phyloP scores from a whole-genome alignment of 2,329 filamentous ascomycete species.

The Albophoma yamanashiensis region DNA sequence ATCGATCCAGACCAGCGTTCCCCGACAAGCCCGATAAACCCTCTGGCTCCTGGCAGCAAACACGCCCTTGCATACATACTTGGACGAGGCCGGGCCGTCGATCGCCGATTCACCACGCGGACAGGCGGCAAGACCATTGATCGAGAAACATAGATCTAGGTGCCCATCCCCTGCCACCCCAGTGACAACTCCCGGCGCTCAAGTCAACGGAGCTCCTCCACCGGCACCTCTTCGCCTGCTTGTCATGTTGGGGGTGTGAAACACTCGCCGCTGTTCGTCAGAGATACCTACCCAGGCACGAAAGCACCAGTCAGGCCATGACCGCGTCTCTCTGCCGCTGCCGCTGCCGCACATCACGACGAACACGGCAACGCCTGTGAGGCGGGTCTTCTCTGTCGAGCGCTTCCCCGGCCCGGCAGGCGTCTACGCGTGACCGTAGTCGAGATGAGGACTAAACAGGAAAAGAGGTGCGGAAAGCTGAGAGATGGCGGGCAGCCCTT shows the following conservation, averaged over 20 bases:
- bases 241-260: background rate
- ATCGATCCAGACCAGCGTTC: background rate
- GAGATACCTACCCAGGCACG: background rate
- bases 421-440: background rate
- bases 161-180: background rate
- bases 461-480: background rate
- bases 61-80: background rate
- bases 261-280: background rate
- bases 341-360: background rate
- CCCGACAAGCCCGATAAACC: background rate
- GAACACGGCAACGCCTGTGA: background rate
- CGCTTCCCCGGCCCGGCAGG: background rate
- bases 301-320: background rate
- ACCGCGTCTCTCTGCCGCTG: background rate
- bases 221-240: background rate
- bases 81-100: background rate
- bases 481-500: background rate
- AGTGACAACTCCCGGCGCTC: background rate
- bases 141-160: background rate
- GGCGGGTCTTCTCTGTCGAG: background rate
- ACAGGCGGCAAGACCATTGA: background rate
- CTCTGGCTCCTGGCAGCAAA: background rate
- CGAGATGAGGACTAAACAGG: background rate
- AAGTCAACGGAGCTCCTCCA: background rate
- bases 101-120: background rate